Evolutionary conservation across 352 stramenopile genomes (phyloP), one percentile per base, ranked within the genome.

Genomic region (Plasmopara muralis): DNA sequence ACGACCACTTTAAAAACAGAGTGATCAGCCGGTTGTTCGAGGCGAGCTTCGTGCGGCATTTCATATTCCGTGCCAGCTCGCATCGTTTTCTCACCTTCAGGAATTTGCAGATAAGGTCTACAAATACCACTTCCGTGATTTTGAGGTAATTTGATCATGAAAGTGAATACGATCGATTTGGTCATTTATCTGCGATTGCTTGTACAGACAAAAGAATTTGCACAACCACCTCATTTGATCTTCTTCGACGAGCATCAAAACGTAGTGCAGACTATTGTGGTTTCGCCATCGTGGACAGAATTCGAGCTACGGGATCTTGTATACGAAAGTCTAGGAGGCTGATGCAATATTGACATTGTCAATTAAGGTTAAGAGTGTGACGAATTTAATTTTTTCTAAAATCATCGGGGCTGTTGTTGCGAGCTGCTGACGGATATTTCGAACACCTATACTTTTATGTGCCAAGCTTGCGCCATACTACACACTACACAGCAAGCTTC

Each of bases 271-370:
- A 62, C 51, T 1, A 37, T 75, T 40, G 55, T 68, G 0, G 59
- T 80, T 9, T 60, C 55, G 8, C 57, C 67, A n/a, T 42, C 55
- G 6, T 80, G 67, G 70, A 77, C 64, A 5, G 38, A 48, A n/a
- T 80, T 68, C 40, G 53, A 80, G 35, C 54, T 80, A 5, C 66
- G 66, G 10, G 66, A 77, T 15, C 37, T 65, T 14, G 58, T 80
- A 16, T 18, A 58, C 5, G 39, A 54, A 6, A 59, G 20, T 16
- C 16, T 67, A 28, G 14, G 30, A 16, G 37, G 6, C 18, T 59
- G 4, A 43, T 43, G 5, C 30, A 31, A 41, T 2, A 30, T 39
- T 13, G 10, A 35, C 10, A 35, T 12, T 5, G 31, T 5, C 20
- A 25, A 25, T 25, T 25, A 25, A 25, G 20, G 20, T 25, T 25